phyloP scores from a whole-genome alignment of 805 yeast genomes.

The Cyberlindnera xishuangbannaensis region DNA sequence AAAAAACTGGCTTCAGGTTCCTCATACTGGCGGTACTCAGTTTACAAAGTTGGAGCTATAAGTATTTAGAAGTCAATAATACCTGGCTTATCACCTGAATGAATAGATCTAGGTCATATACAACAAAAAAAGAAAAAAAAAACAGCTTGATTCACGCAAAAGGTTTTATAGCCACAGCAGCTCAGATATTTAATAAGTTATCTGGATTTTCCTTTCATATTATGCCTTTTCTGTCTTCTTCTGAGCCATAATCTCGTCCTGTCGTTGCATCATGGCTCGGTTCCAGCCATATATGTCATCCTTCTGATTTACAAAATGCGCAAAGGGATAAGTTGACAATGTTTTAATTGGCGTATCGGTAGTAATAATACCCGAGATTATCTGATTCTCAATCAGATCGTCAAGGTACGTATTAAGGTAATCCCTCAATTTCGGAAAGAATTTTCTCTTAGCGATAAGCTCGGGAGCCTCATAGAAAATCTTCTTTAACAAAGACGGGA shows the following conservation, averaged over 20 bases:
- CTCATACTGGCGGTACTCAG: slow-evolving; percentile 58
- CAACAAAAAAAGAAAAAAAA: too few relatives aligned
- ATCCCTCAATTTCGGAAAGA: slow-evolving; percentile 52
- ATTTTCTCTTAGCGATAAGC: slow-evolving; percentile 57
- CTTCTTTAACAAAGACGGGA: slow-evolving; percentile 59
- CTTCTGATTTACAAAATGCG: slow-evolving; percentile 39
- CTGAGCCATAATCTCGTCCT: slow-evolving; percentile 17
- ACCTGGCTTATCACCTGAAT: too few relatives aligned
- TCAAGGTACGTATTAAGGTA: slow-evolving; percentile 56
- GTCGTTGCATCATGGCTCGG: slow-evolving; percentile 23
- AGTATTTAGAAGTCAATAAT: too few relatives aligned
- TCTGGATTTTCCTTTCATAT: slow-evolving; percentile 2
- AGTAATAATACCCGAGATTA: slow-evolving; percentile 46
- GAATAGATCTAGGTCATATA: too few relatives aligned
- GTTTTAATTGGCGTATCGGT: slow-evolving; percentile 55
- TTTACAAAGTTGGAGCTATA: slow-evolving; percentile 41
- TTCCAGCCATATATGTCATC: slow-evolving; percentile 39
- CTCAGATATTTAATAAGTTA: too few relatives aligned
- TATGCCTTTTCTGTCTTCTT: slow-evolving; percentile 6
- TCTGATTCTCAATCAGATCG: slow-evolving; percentile 49
- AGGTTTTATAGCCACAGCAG: too few relatives aligned
- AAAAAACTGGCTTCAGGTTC: slow-evolving; percentile 74
- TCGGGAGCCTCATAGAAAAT: slow-evolving; percentile 63
- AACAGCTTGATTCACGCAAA: too few relatives aligned
- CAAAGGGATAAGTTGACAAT: slow-evolving; percentile 58